These are phyloP conservation scores for Toxicodendron radicans DNA, from an alignment of 345 rosid species.

Conservation along the genomic window DNA sequence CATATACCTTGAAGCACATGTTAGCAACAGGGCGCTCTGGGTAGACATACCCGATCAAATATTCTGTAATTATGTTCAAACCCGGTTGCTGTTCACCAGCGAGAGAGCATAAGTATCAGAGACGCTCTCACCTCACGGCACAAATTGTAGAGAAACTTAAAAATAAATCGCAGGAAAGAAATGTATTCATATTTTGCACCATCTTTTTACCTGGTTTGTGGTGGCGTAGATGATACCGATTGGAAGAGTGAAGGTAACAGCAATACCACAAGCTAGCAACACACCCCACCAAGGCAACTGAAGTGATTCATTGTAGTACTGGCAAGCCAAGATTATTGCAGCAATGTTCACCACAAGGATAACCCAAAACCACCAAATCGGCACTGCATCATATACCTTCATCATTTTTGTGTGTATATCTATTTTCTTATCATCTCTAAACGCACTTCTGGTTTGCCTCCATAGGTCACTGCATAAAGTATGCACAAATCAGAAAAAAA, in stretches of 20 bases:
- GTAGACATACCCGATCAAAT: slow-evolving; percentile 68
- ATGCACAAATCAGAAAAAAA: background rate
- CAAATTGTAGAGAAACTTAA: background rate
- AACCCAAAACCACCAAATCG: slow-evolving; percentile 71
- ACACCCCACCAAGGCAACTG: slow-evolving; percentile 97
- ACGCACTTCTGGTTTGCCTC: slow-evolving; percentile 56
- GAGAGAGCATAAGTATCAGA: background rate
- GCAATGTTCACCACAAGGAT: slow-evolving; percentile 54
- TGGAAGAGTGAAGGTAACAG: slow-evolving; percentile 76
- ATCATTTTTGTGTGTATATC: slow-evolving; percentile 83
- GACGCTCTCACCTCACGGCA: too few relatives aligned
- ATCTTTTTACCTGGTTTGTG: slow-evolving; percentile 53
- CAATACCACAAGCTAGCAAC: slow-evolving; percentile 71
- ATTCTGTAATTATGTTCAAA: slow-evolving; percentile 74
- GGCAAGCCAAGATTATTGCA: slow-evolving; percentile 50
- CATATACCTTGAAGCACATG: slow-evolving; percentile 91
- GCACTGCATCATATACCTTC: slow-evolving; percentile 66
- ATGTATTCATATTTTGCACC: background rate
- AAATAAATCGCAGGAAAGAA: background rate
- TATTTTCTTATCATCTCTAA: slow-evolving; percentile 45
- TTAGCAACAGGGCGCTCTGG: slow-evolving; percentile 89
- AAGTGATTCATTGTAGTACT: slow-evolving; percentile 57
- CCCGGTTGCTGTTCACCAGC: slow-evolving; percentile 51
- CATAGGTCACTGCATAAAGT: slow-evolving; percentile 55
- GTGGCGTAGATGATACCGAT: slow-evolving; percentile 75